phyloP scores from a whole-genome alignment of 2,329 filamentous ascomycete species.

The Nemania serpens region DNA sequence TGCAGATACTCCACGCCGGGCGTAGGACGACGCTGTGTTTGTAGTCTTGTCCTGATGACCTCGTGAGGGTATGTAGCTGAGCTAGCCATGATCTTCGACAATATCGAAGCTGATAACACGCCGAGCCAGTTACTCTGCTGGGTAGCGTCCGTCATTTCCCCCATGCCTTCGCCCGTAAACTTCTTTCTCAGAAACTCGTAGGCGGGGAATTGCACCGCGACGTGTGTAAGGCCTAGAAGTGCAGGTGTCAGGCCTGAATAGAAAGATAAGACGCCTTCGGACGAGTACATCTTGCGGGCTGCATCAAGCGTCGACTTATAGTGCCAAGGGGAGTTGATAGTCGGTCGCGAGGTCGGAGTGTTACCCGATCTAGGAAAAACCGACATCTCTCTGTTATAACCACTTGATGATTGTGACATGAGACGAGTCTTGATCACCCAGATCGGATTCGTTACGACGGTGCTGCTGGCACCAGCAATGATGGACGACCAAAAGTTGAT shows the following conservation, averaged over 20 bases:
- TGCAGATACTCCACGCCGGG: constrained; percentile 58
- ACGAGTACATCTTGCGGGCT: constrained; percentile 91
- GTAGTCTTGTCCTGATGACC: constrained; percentile 88
- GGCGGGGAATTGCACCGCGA: constrained; percentile 94
- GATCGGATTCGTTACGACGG: constrained; percentile 93
- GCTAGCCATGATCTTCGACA: constrained; percentile 94
- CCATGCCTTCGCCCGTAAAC: constrained; percentile 91
- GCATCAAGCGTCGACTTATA: constrained; percentile 90
- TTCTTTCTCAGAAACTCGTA: constrained; percentile 92
- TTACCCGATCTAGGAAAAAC: constrained; percentile 54
- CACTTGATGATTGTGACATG: constrained; percentile 80
- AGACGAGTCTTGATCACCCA: constrained; percentile 99
- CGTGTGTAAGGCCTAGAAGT: constrained; percentile 87
- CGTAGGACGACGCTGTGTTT: constrained; percentile 83
- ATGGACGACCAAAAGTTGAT: constrained; percentile 90
- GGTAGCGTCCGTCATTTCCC: constrained; percentile 62
- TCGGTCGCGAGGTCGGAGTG: constrained; percentile 60
- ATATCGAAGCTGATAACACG: constrained; percentile 83
- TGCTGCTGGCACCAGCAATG: constrained; percentile 88
- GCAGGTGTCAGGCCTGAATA: constrained; percentile 95
- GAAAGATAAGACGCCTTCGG: constrained; percentile 86
- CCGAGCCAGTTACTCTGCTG: constrained; percentile 77
- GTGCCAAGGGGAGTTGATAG: constrained; percentile 77
- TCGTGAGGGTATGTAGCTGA: constrained; percentile 97
- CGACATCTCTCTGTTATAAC: constrained; percentile 52